These are phyloP conservation scores for Ceratocystis harringtonii DNA, from an alignment of 2,329 filamentous ascomycete species.

Conservation along the genomic window DNA sequence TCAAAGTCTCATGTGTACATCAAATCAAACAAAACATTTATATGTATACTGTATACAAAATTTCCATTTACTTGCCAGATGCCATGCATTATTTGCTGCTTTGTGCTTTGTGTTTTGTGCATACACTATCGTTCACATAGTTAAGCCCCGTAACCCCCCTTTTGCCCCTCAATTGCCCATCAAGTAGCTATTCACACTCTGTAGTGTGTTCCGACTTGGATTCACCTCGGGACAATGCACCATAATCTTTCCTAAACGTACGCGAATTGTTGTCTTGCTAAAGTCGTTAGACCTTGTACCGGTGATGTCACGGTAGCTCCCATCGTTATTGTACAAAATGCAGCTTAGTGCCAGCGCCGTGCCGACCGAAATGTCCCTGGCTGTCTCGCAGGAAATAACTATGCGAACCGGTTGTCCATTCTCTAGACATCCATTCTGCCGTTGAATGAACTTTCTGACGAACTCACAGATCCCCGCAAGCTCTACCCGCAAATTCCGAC, in stretches of 20 bases:
- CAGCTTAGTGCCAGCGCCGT: constrained; percentile 63
- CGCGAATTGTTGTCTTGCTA: constrained; percentile 63
- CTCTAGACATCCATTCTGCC: neutral
- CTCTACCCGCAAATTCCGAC: constrained; percentile 62
- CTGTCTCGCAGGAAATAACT: constrained; percentile 58
- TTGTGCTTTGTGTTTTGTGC: too few relatives aligned
- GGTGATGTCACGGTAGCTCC: constrained; percentile 26
- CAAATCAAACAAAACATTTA: neutral
- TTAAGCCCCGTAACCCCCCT: neutral
- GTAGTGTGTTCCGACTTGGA: constrained; percentile 69
- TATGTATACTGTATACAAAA: neutral
- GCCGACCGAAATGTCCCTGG: constrained; percentile 68
- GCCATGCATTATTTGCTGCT: too few relatives aligned
- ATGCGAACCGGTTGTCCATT: constrained; percentile 20
- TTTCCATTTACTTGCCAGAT: neutral
- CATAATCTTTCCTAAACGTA: constrained; percentile 68
- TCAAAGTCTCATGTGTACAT: neutral
- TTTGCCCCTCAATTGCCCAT: constrained; percentile 41
- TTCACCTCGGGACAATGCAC: constrained; percentile 64
- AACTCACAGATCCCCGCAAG: constrained; percentile 49
- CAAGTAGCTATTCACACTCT: constrained; percentile 81
- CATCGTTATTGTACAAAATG: constrained; percentile 52
- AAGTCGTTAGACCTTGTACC: constrained; percentile 26
- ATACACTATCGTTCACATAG: too few relatives aligned
- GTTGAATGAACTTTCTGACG: constrained; percentile 22